These are phyloP conservation scores for Haplosporangium sp. DNA, from an alignment of 371 early-diverging fungal species.

Conservation along the genomic window DNA sequence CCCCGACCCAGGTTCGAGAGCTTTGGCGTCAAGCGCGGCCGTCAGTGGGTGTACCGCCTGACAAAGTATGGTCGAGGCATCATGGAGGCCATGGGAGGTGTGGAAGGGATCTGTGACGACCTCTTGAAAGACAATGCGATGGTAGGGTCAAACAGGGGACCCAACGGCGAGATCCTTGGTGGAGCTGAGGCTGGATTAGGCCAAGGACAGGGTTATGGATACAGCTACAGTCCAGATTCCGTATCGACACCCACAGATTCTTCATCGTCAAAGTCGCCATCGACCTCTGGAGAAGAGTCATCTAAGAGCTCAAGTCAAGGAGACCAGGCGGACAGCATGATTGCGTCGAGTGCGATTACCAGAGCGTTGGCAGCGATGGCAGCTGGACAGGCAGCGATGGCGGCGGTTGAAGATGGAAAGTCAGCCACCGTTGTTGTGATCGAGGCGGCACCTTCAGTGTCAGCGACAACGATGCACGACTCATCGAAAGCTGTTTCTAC, in stretches of 20 bases:
- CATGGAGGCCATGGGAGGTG: slow-evolving; percentile 48
- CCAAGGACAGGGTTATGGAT: slow-evolving; percentile 44
- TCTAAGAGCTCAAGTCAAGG: slow-evolving; percentile 10
- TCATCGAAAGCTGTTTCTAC: neutral
- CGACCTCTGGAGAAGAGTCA: neutral
- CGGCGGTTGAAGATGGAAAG: slow-evolving; percentile 43
- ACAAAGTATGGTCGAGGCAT: slow-evolving; percentile 49
- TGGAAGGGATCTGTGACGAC: slow-evolving; percentile 48
- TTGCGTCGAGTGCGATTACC: slow-evolving; percentile 35
- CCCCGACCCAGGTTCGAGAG: slow-evolving; percentile 51
- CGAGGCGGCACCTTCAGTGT: neutral
- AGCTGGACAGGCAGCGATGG: slow-evolving; percentile 45
- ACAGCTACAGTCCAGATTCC: slow-evolving; percentile 32
- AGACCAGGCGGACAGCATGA: slow-evolving; percentile 23
- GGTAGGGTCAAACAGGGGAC: slow-evolving; percentile 18
- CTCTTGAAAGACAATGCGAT: slow-evolving; percentile 37
- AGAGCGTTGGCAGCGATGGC: slow-evolving; percentile 53
- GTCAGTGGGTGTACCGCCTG: slow-evolving; percentile 51
- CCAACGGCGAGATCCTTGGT: slow-evolving; percentile 24
- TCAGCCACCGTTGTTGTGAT: slow-evolving; percentile 5
- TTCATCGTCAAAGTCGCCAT: neutral
- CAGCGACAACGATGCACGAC: neutral
- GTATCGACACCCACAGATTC: neutral
- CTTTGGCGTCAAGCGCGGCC: slow-evolving; percentile 52
- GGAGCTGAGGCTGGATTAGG: slow-evolving; percentile 48